phyloP scores from a whole-genome alignment of 2,329 filamentous ascomycete genomes.

The Fusarium domesticum region DNA sequence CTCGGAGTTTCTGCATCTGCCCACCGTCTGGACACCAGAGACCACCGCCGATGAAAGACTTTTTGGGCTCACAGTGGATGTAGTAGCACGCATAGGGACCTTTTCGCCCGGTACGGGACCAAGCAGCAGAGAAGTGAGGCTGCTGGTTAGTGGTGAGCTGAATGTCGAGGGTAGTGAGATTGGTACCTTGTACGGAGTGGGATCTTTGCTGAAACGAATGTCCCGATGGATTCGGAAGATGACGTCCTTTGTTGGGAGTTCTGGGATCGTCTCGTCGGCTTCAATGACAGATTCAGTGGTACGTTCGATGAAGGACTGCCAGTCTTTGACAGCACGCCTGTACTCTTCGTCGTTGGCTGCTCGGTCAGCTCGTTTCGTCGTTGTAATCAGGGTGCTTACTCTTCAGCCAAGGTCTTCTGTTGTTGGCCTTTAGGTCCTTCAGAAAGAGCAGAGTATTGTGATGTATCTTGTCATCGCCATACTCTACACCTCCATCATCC shows the following conservation, averaged over 20 bases:
- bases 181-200: conserved; percentile 78
- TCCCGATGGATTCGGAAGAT: conserved; percentile 87
- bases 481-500: conserved; percentile 38
- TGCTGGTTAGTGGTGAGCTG: conserved; percentile 31
- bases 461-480: conserved; percentile 53
- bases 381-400: conserved; percentile 32
- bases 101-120: conserved; percentile 83
- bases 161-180: conserved; percentile 15
- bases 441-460: conserved; percentile 58
- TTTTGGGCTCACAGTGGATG: conserved; percentile 71
- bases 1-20: conserved; percentile 64
- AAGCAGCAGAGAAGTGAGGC: conserved; percentile 81
- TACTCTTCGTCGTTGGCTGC: conserved; percentile 74
- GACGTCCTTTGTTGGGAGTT: conserved; percentile 80
- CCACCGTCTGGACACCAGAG: conserved; percentile 74
- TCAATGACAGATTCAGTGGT: conserved; percentile 69
- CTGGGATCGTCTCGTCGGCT: conserved; percentile 77
- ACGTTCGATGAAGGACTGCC: conserved; percentile 71
- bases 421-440: conserved; percentile 57
- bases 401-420: conserved; percentile 58
- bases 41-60: conserved; percentile 75
- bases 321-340: conserved; percentile 74
- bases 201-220: conserved; percentile 78
- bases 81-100: conserved; percentile 88
- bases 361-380: conserved; percentile 6